These are phyloP conservation scores for Cryptococcus floricola DNA, from an alignment of 1,284 basidiomycete genomes.

Conservation along the genomic window DNA sequence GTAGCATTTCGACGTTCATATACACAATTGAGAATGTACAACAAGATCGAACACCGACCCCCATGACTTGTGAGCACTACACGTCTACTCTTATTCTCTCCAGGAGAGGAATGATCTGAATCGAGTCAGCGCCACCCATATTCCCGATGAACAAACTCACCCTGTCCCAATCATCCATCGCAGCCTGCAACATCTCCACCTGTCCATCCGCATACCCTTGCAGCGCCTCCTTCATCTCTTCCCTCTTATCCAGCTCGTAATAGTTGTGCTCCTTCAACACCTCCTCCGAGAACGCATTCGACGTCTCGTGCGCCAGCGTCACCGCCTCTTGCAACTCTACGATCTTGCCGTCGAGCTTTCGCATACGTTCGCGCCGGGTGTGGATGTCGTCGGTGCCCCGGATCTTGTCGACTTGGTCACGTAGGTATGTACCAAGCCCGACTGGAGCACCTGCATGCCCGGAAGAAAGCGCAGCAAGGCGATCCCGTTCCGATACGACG, in stretches of 20 bases:
- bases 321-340: constrained; percentile 97
- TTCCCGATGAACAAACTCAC: constrained; percentile 10
- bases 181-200: constrained; percentile 83
- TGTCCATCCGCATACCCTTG: constrained; percentile 85
- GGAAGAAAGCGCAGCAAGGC: constrained; percentile 76
- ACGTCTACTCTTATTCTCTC: constrained; percentile 38
- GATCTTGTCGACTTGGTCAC: constrained; percentile 85
- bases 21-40: no score
- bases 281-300: constrained; percentile 90
- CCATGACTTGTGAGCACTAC: constrained; percentile 1
- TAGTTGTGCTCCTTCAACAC: constrained; percentile 83
- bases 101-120: constrained; percentile 35
- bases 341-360: constrained; percentile 86
- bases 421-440: constrained; percentile 85
- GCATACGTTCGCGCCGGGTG: constrained; percentile 79
- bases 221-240: constrained; percentile 94
- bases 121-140: not conserved
- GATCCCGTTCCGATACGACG: constrained; percentile 84
- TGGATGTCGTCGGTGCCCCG: constrained; percentile 91
- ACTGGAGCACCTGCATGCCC: constrained; percentile 51
- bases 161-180: constrained; percentile 83
- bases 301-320: constrained; percentile 88
- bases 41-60: no score
- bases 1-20: no score
- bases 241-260: constrained; percentile 84